A percentile compares a stretch with the other conserved stretches of the same genome.
These are phyloP conservation scores for Galerina sulciceps DNA, from an alignment of 768 basidiomycete species.

Conservation along the genomic window DNA sequence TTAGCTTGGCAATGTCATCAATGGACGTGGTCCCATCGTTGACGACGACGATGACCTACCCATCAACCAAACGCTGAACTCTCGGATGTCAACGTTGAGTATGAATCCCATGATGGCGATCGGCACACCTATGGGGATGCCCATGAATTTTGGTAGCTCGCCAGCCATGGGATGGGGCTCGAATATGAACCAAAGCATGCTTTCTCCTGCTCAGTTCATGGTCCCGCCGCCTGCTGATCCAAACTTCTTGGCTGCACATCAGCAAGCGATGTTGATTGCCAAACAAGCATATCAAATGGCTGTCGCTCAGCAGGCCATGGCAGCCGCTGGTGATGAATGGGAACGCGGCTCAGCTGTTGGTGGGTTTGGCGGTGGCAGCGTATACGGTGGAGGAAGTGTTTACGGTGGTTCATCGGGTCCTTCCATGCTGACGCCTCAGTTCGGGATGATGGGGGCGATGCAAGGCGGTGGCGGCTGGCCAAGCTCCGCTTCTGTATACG, in stretches of 20 bases:
- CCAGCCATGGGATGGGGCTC: conserved; percentile 21
- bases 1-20: conserved; percentile 88
- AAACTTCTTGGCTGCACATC: conserved; percentile 72
- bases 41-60: conserved; percentile 57
- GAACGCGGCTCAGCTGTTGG: conserved; percentile 73
- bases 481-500: conserved; percentile 47
- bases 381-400: conserved; percentile 44
- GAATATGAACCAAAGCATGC: conserved; percentile 34
- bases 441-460: conserved; percentile 45
- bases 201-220: conserved; percentile 49
- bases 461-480: conserved; percentile 49
- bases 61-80: conserved; percentile 44
- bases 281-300: conserved; percentile 92
- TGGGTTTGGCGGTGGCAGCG: conserved; percentile 41
- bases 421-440: conserved; percentile 35
- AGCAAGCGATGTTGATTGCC: conserved; percentile 85
- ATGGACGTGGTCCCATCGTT: conserved; percentile 70
- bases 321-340: conserved; percentile 90
- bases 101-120: conserved; percentile 49
- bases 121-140: conserved; percentile 39
- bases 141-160: conserved; percentile 30
- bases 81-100: conserved; percentile 41
- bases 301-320: conserved; percentile 90
- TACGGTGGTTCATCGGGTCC: conserved; percentile 40
- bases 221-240: conserved; percentile 55